Conservation (phyloP, 139 green algal genomes). For the Auxenochlorella pyrenoidosa region DNA sequence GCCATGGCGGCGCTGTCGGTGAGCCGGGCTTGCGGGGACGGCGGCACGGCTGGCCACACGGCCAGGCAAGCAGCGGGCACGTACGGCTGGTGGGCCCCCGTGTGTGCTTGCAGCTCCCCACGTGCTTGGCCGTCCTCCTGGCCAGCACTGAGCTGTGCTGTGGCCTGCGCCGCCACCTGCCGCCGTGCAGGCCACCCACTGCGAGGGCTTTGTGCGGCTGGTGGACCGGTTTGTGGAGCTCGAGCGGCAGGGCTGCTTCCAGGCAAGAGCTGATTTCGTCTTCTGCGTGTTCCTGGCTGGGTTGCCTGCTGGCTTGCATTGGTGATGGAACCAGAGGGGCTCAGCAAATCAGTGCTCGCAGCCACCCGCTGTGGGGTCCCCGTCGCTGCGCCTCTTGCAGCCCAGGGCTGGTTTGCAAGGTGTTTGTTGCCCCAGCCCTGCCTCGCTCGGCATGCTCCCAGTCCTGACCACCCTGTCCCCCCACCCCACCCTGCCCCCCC, state of each 20-base stretch:
- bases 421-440: not conserved
- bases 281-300: not conserved
- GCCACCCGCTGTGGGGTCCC: too few species aligned
- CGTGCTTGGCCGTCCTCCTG: too few species aligned
- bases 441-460: not conserved
- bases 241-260: slow-evolving; percentile 9
- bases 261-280: not conserved
- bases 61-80: too few species aligned
- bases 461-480: not conserved
- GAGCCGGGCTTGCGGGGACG: not conserved
- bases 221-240: slow-evolving; percentile 45
- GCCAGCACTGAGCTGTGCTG: not conserved
- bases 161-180: too few species aligned
- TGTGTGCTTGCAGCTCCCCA: too few species aligned
- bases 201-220: slow-evolving; percentile 45
- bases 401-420: too few species aligned
- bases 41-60: too few species aligned
- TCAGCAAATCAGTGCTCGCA: not conserved
- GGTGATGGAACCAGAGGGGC: not conserved
- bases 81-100: too few species aligned
- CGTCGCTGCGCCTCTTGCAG: not conserved
- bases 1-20: slow-evolving; percentile 51
- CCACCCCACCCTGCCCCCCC: not conserved
- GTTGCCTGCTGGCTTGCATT: not conserved
- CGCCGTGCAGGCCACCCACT: slow-evolving; percentile 32